Conservation (phyloP, 805 yeast genomes). For the Suhomyces vadensis region DNA sequence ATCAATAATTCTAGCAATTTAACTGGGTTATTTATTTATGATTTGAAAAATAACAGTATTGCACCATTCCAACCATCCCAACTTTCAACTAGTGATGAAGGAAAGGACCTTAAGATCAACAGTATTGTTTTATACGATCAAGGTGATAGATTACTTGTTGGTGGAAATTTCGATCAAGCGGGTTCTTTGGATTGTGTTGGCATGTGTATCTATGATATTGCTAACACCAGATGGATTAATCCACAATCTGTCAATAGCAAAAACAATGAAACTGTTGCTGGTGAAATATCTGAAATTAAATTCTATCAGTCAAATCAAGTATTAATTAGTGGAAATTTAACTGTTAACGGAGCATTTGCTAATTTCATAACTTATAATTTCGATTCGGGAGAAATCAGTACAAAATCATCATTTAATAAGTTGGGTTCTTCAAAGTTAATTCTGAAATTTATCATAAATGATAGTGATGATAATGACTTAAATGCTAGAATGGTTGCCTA, state of each 20-base stretch:
- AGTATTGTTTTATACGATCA: conserved; percentile 36
- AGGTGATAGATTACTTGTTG: conserved; percentile 54
- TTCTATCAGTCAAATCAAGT: conserved; percentile 42
- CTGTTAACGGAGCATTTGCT: conserved; percentile 33
- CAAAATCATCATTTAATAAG: conserved; percentile 20
- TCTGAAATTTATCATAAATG: conserved; percentile 48
- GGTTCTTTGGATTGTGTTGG: conserved; percentile 58
- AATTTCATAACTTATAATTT: conserved; percentile 60
- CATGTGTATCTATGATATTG: conserved; percentile 65
- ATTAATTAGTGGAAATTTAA: conserved; percentile 54
- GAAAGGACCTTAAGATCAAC: conserved; percentile 35
- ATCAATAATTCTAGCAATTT: conserved; percentile 18
- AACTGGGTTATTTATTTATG: conserved; percentile 55
- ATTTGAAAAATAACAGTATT: conserved; percentile 43
- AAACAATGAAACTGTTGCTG: conserved; percentile 35
- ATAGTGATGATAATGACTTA: conserved; percentile 33
- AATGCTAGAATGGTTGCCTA: conserved; percentile 40
- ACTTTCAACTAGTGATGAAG: conserved; percentile 42
- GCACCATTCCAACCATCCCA: conserved; percentile 51
- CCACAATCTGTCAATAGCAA: conserved; percentile 32
- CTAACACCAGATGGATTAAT: conserved; percentile 53
- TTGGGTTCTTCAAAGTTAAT: conserved; percentile 27
- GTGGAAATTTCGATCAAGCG: conserved; percentile 67
- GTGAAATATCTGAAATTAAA: conserved; percentile 54
- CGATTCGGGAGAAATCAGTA: conserved; percentile 29